Base-by-base conservation (phyloP, 176 grass and related monocot species). In the Dactylis glomerata region DNA sequence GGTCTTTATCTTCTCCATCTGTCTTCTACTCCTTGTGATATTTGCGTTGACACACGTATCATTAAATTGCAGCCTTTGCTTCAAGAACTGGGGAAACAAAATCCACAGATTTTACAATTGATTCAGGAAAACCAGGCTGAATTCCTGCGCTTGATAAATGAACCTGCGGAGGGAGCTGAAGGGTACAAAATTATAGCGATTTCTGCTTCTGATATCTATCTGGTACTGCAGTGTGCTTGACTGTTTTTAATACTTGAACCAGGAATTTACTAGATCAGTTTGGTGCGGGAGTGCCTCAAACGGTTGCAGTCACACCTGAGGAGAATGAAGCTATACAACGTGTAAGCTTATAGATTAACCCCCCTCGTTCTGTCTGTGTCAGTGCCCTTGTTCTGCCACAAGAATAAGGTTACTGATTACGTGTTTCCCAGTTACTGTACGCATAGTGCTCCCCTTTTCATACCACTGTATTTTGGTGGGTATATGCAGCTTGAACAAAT, bases 11-110 rank as follows among this genome's bases (percentile, higher is more conserved):
- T 34, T 38, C 31, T 19, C 20, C 5, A 9, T 57, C 10, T 64
- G 16, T 17, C 9, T 6, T 6, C 44, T 20, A 49, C 12, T 41
- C 22, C 23, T 28, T 81, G 26, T 31, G 75, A 63, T 63, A 20
- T 56, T 62, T 27, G 64, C 69, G 23, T 23, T 92, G 38, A 78
- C 57, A 23, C 6, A 49, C 32, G 1, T 68, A 68, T 77, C 26
- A 50, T 59, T 65, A 68, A 46, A 41, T 41, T 87, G 58, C 76
- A 98, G 96, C 96, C 96, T 23, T 78, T 98, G 93, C 96, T 98
- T 90, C 96, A 98, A 88, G 96, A 98, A 55, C 76, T 98, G 41
- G 89, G 89, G 69, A 98, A 95, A 79, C 93, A 98, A 90, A 98
- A 98, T 78, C 96, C 93, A 22, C 93, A 92, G 68, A 87, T 98